Percentiles rank a stretch among this genome's conserved stretches.
Conservation (phyloP, 2,329 filamentous ascomycete genomes). For the Ceratocystis huliohia region DNA sequence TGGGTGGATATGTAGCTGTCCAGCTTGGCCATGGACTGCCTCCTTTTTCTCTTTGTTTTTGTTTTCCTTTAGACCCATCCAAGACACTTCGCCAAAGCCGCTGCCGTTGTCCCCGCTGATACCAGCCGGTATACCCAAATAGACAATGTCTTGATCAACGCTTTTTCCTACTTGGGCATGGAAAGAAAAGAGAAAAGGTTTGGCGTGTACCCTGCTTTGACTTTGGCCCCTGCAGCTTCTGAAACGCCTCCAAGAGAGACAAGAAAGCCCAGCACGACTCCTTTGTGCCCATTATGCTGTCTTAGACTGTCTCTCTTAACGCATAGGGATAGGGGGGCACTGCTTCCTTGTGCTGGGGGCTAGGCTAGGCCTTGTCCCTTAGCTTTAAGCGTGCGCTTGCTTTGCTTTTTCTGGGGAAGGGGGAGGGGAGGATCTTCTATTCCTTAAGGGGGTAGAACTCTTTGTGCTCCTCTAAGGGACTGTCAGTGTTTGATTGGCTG, state of each 20-base stretch:
- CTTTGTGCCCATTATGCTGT: not conserved
- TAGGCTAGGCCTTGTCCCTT: not conserved
- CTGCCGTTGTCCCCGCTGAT: not conserved
- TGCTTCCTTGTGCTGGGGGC: not conserved
- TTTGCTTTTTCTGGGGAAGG: not conserved
- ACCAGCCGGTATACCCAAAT: not conserved
- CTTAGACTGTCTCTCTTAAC: not conserved
- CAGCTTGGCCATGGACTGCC: not conserved
- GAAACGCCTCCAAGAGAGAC: not conserved
- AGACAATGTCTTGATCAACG: not conserved
- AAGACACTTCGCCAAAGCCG: not conserved
- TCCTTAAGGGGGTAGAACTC: not conserved
- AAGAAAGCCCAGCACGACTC: not conserved
- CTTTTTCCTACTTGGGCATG: too few relatives aligned
- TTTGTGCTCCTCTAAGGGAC: not conserved
- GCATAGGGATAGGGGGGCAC: not conserved
- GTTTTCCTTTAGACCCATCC: not conserved
- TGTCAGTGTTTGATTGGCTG: constrained; percentile 6
- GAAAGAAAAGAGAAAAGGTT: not conserved
- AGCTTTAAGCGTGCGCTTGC: not conserved
- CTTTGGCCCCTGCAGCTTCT: constrained; percentile 1
- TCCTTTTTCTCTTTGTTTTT: not conserved
- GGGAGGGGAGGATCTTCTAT: not conserved
- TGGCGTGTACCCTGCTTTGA: not conserved
- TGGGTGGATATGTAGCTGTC: not conserved